Conservation (phyloP, 78 protist genomes). For the slime mould (Dictyostelium discoideum) region dicty_2.7 NC_007089.4:3880001-3880500, state of each 20-base stretch:
- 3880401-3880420: background rate
- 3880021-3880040: conserved; percentile 34
- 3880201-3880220: no score
- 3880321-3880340: background rate
- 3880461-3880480: background rate
- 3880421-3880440: background rate
- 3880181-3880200: background rate
- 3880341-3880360: background rate
- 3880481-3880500: background rate
- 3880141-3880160: background rate
- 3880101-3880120: conserved; percentile 34
- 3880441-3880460: background rate
- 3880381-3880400: background rate
- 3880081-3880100: conserved; percentile 51
- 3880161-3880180: background rate
- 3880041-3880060: background rate
- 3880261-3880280: conserved; percentile 13
- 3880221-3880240: background rate
- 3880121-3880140: no score
- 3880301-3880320: background rate
- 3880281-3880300: background rate
- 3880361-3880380: background rate
- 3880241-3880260: conserved; percentile 23
- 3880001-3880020: background rate
- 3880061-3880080: conserved; percentile 45